These are phyloP conservation scores for Tricharina praecox DNA, from an alignment of 495 filamentous ascomycete genomes.

Conservation along the genomic window DNA sequence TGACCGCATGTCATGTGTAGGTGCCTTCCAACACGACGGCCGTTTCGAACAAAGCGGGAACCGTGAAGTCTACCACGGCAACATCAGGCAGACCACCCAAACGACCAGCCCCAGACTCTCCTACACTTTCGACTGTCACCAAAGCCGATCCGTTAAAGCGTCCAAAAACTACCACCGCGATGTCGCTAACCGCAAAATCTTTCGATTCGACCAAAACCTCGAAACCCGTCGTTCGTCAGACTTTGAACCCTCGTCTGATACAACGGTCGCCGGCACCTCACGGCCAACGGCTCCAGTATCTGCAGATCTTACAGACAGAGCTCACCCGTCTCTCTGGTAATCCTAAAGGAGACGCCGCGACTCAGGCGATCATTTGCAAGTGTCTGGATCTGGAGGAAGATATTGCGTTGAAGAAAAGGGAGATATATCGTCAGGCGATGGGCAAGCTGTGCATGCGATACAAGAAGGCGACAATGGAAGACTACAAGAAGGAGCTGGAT, in stretches of 20 bases:
- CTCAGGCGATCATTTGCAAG: constrained; percentile 55
- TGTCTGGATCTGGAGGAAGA: constrained; percentile 76
- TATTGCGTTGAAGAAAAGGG: constrained; percentile 43
- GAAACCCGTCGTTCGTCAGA: constrained; percentile 28
- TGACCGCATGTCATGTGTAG: too few relatives aligned
- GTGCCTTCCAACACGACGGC: too few relatives aligned
- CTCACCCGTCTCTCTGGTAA: constrained; percentile 56
- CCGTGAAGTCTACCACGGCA: neutral
- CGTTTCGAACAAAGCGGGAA: neutral
- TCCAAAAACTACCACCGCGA: constrained; percentile 11
- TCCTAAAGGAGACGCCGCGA: constrained; percentile 34
- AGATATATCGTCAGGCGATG: constrained; percentile 65
- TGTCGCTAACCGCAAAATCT: constrained; percentile 7
- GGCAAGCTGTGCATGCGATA: constrained; percentile 58
- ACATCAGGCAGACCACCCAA: constrained; percentile 5
- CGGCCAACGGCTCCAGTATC: constrained; percentile 43
- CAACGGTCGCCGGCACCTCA: constrained; percentile 53
- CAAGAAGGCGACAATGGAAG: constrained; percentile 48
- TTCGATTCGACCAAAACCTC: constrained; percentile 15
- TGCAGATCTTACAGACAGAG: constrained; percentile 58
- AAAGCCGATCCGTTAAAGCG: neutral
- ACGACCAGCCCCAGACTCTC: constrained; percentile 1
- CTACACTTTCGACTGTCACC: neutral
- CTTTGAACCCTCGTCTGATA: constrained; percentile 68
- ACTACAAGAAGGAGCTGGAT: constrained; percentile 43